Percentiles rank a stretch among this genome's conserved stretches.
Conservation (phyloP, 306 rosid genomes). For the Corylus heterophylla region DNA sequence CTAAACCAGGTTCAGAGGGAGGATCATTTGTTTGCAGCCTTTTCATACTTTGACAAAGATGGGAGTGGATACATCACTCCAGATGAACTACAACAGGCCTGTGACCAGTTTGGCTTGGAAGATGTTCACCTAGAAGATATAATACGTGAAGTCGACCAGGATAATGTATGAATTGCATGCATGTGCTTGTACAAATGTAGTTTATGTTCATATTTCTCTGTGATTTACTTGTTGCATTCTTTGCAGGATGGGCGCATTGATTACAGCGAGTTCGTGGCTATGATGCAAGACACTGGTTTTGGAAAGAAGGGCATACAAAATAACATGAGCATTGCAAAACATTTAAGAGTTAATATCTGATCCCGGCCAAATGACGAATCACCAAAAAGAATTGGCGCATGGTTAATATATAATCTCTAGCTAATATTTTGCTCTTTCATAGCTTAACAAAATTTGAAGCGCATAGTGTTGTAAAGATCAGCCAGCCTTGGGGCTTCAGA, state of each 20-base stretch:
- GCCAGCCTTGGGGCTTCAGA: conserved; percentile 39
- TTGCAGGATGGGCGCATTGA: conserved; percentile 98
- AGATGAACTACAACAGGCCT: conserved; percentile 91
- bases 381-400: conserved; percentile 12
- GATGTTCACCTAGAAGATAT: conserved; percentile 73
- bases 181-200: too few relatives aligned
- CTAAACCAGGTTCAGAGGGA: conserved; percentile 87
- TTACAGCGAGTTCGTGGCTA: conserved; percentile 86
- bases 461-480: conserved; percentile 36
- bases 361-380: conserved; percentile 26
- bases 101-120: conserved; percentile 72
- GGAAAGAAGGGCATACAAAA: conserved; percentile 41
- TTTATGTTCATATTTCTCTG: background rate
- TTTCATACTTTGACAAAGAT: conserved; percentile 87
- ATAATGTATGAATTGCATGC: conserved; percentile 49
- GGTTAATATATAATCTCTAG: conserved; percentile 24
- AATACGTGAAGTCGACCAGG: conserved; percentile 77
- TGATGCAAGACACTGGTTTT: conserved; percentile 91
- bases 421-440: conserved; percentile 37
- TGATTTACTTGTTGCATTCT: conserved; percentile 27
- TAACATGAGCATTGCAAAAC: conserved; percentile 38
- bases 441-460: conserved; percentile 38
- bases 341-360: conserved; percentile 34
- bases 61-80: conserved; percentile 90
- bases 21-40: conserved; percentile 87